phyloP scores from a whole-genome alignment of 164 flowering plant genomes.

The Stephania cephalantha region DNA sequence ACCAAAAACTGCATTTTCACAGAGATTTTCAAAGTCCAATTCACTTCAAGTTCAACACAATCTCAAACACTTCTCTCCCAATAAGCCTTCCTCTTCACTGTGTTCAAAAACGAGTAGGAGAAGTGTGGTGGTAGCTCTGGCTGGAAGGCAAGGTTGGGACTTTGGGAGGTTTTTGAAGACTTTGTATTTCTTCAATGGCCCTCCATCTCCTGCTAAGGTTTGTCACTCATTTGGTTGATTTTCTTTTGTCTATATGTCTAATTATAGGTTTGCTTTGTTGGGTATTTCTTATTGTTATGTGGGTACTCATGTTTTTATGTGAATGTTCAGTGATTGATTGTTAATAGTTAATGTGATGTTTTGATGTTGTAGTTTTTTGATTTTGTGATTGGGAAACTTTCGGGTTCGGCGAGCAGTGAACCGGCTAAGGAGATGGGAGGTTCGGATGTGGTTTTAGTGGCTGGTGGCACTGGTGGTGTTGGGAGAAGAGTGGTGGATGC shows the following conservation, averaged over 20 bases:
- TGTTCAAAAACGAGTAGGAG: conserved; percentile 26
- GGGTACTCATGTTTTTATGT: conserved; percentile 5
- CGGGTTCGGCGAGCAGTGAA: conserved; percentile 47
- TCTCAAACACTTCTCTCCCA: conserved; percentile 35
- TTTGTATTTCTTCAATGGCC: conserved; percentile 76
- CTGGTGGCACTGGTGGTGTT: conserved; percentile 97
- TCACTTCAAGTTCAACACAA: conserved; percentile 41
- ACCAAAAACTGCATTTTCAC: conserved; percentile 19
- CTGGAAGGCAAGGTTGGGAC: conserved; percentile 70
- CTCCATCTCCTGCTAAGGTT: conserved; percentile 91
- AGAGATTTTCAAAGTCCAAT: conserved; percentile 32
- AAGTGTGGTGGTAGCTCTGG: conserved; percentile 38
- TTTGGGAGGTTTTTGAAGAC: conserved; percentile 86
- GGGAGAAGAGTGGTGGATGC: conserved; percentile 88
- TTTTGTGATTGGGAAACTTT: conserved; percentile 52
- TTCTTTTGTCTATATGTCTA: neutral
- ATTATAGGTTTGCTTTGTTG: neutral
- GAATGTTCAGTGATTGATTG: too few species aligned
- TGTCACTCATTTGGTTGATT: neutral
- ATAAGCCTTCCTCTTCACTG: conserved; percentile 10
- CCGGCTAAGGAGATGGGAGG: conserved; percentile 53
- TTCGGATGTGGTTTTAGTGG: conserved; percentile 64
- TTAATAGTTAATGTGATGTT: conserved; percentile 22
- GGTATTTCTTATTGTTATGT: neutral
- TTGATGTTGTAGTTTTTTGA: conserved; percentile 60